A percentile compares a stretch with the other conserved stretches of the same genome.
Conservation (phyloP, 768 basidiomycete species). For the Coprinopsis strossmayeri region DNA sequence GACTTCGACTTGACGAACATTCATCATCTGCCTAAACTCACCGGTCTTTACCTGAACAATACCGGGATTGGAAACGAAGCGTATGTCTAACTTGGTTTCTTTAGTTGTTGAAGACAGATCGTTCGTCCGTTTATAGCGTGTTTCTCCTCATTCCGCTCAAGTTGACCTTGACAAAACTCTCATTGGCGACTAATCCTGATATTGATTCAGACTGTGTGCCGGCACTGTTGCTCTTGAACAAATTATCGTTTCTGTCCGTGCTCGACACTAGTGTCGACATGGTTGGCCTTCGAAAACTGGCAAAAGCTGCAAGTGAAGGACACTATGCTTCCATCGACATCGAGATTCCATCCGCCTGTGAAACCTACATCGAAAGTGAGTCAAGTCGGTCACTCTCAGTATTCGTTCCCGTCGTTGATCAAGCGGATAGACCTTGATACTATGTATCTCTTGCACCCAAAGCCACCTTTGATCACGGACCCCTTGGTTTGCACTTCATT, state of each 20-base stretch:
- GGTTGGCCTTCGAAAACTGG: conserved; percentile 47
- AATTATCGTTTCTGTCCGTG: conserved; percentile 44
- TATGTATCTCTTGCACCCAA: conserved; percentile 40
- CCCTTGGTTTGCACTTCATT: conserved; percentile 34
- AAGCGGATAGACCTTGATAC: conserved; percentile 32
- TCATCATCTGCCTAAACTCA: conserved; percentile 46
- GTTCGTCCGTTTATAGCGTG: conserved; percentile 36
- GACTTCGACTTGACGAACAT: conserved; percentile 47
- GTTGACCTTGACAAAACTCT: conserved; percentile 44
- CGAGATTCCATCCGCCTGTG: conserved; percentile 48
- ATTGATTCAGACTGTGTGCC: conserved; percentile 54
- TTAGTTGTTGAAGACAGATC: neutral
- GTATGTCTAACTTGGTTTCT: conserved; percentile 26
- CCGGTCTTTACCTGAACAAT: conserved; percentile 39
- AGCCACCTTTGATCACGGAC: conserved; percentile 43
- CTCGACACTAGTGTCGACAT: conserved; percentile 50
- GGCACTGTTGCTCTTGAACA: conserved; percentile 42
- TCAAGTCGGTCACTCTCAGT: neutral
- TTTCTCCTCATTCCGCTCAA: conserved; percentile 53
- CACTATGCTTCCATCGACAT: conserved; percentile 36
- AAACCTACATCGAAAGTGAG: conserved; percentile 49
- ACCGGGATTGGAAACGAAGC: conserved; percentile 59
- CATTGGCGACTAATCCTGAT: conserved; percentile 42
- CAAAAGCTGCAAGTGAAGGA: neutral
- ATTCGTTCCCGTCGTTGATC: neutral